Percentiles rank a stretch among this genome's conserved stretches.
Conservation (phyloP, 108 stramenopile genomes). For the Fragilariopsis cylindrus region DNA sequence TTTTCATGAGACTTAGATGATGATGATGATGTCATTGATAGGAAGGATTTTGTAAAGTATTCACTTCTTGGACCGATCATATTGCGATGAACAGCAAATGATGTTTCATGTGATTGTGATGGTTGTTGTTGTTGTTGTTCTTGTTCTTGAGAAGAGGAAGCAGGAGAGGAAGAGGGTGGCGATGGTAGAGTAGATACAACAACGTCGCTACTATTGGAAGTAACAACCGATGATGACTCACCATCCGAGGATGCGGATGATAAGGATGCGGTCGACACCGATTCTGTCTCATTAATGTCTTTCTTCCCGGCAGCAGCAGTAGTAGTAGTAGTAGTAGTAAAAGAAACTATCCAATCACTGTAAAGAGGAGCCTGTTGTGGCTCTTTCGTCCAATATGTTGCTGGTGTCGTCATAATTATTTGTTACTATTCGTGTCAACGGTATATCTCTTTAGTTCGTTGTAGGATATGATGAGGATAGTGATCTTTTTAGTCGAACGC, state of each 20-base stretch:
- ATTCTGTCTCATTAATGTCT: neutral
- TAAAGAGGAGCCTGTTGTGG: constrained; percentile 1
- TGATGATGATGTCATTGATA: neutral
- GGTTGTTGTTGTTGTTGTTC: neutral
- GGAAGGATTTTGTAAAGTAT: constrained; percentile 7
- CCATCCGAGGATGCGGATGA: neutral
- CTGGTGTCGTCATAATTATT: neutral
- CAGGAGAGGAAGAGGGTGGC: too few relatives aligned
- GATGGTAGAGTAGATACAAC: neutral
- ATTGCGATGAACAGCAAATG: constrained; percentile 1
- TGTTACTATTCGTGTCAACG: too few relatives aligned
- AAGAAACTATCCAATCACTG: constrained; percentile 11
- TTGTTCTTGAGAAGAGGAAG: neutral
- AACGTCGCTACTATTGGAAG: neutral
- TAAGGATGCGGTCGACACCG: neutral
- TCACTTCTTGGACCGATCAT: constrained; percentile 4
- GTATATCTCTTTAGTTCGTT: too few relatives aligned
- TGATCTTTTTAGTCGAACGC: too few relatives aligned
- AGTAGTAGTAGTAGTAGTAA: neutral
- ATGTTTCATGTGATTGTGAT: neutral
- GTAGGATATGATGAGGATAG: too few relatives aligned
- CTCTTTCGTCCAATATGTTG: neutral
- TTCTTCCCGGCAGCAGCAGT: neutral
- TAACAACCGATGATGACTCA: neutral
- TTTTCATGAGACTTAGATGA: too few relatives aligned